Percentiles rank a stretch among this genome's conserved stretches.
phyloP scores from a whole-genome alignment of 495 filamentous ascomycete genomes.

The Sordaria brevicollis region DNA sequence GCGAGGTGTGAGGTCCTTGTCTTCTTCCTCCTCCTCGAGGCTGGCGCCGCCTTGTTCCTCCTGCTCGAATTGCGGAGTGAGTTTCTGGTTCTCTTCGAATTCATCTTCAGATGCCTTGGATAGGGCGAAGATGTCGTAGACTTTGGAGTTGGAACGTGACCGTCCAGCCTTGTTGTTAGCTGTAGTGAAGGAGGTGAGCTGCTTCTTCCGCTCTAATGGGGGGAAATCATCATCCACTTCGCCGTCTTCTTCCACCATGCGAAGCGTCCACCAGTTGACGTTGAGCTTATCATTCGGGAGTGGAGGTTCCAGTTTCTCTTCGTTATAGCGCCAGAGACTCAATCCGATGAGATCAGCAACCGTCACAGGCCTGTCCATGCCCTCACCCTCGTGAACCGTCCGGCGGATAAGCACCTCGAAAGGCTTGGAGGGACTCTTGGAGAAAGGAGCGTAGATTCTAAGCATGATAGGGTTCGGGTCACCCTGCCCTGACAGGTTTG shows the following conservation, averaged over 20 bases:
- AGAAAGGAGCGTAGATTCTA: conserved; percentile 81
- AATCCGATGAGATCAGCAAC: conserved; percentile 88
- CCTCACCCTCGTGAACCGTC: conserved; percentile 61
- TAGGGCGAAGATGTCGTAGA: conserved; percentile 89
- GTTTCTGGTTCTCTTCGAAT: conserved; percentile 63
- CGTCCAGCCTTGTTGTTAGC: conserved; percentile 69
- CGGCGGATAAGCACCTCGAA: conserved; percentile 71
- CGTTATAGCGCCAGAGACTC: conserved; percentile 74
- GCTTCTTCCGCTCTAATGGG: conserved; percentile 65
- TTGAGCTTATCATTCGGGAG: conserved; percentile 61
- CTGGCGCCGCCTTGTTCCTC: conserved; percentile 40
- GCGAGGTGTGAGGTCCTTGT: conserved; percentile 28
- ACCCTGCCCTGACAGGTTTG: conserved; percentile 75
- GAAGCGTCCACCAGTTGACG: conserved; percentile 83
- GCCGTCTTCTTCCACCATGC: conserved; percentile 80
- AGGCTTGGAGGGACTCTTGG: conserved; percentile 54
- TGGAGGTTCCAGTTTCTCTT: conserved; percentile 66
- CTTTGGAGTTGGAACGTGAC: conserved; percentile 63
- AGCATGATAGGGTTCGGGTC: conserved; percentile 73
- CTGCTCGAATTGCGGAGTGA: conserved; percentile 61
- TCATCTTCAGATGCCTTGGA: conserved; percentile 70
- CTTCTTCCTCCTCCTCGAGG: conserved; percentile 25
- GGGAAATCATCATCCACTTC: conserved; percentile 97
- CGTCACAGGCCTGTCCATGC: conserved; percentile 51
- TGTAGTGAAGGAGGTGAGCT: conserved; percentile 77